These are phyloP conservation scores for Tolypocladium capitatum DNA, from an alignment of 2,329 filamentous ascomycete species.

Conservation along the genomic window DNA sequence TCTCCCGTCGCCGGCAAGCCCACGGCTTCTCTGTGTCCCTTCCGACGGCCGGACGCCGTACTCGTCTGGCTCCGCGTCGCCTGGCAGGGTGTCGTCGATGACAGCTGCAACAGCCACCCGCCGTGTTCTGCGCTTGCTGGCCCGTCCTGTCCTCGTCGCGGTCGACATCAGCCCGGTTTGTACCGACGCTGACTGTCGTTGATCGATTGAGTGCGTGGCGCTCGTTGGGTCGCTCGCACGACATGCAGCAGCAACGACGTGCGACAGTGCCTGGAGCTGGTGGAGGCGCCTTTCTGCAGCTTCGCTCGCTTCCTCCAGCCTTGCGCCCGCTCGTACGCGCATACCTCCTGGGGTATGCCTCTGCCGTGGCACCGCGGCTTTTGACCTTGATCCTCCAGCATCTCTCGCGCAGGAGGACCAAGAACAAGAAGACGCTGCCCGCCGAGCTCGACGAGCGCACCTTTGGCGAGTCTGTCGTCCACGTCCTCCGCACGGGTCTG, in stretches of 20 bases:
- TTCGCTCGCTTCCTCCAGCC: slow-evolving; percentile 29
- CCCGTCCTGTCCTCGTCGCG: neutral
- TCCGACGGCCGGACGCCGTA: neutral
- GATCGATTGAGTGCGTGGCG: neutral
- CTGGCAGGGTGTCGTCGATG: neutral
- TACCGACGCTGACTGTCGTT: neutral
- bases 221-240: neutral
- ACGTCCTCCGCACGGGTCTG: slow-evolving; percentile 36
- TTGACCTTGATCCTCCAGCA: slow-evolving; percentile 40
- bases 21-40: too few species aligned
- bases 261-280: neutral
- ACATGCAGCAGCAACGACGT: neutral
- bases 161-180: slow-evolving; percentile 1
- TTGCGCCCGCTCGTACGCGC: slow-evolving; percentile 45
- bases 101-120: neutral
- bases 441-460: slow-evolving; percentile 15
- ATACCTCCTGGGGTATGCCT: slow-evolving; percentile 48
- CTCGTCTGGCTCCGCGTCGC: neutral
- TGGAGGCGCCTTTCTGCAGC: slow-evolving; percentile 4
- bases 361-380: slow-evolving; percentile 42
- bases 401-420: slow-evolving; percentile 24
- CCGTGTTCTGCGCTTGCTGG: neutral
- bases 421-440: slow-evolving; percentile 13
- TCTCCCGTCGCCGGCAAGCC: too few species aligned
- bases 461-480: slow-evolving; percentile 18